Evolutionary conservation across 1,139 yeast species (phyloP), one percentile per base, ranked within the genome.

Genomic region (Casaregolazyma suthepensis): DNA sequence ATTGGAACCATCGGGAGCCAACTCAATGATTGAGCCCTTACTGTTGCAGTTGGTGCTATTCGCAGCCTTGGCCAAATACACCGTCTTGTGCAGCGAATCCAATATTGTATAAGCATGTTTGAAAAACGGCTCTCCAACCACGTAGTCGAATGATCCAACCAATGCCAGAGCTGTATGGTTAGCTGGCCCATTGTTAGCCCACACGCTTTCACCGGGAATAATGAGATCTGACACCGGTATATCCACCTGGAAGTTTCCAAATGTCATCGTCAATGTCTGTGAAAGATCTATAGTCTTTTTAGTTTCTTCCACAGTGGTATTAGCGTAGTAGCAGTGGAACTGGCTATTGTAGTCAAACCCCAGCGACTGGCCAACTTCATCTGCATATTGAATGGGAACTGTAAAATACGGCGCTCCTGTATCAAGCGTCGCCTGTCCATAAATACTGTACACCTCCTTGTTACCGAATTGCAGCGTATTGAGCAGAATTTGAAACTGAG

Each of bases 41-140:
- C 13, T 35, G 44, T 51, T 23, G 20, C 53, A 45, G 42, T 55
- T 53, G 4, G 26, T 6, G 44, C 38, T 38, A 23, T 19, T n/a
- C 18, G 51, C 44, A 3, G 79, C 83, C 60, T 78, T 82, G 7
- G 90, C 94, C 51, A 87, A 58, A 2, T 82, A 81, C 20, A 87
- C 73, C 63, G 81, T 80, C 49, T 71, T 68, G 57, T 77, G 78
- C 38, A 82, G 86, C 57, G 87, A 72, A 68, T 88, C 90, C 59
- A 80, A 85, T 43, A 87, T 93, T 46, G 83, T 76, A 66, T 88
- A 87, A 12, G 83, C 87, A 57, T 77, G 75, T 60, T 85, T 76
- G 66, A 88, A 73, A 68, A 88, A 81, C 43, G 82, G 80, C 66
- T 87, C 96, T 46, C 96, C 96, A 15, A 87, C 67, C 18, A 80